These are phyloP conservation scores for Dispira simplex DNA, from an alignment of 192 early-diverging fungal genomes.

Conservation along the genomic window DNA sequence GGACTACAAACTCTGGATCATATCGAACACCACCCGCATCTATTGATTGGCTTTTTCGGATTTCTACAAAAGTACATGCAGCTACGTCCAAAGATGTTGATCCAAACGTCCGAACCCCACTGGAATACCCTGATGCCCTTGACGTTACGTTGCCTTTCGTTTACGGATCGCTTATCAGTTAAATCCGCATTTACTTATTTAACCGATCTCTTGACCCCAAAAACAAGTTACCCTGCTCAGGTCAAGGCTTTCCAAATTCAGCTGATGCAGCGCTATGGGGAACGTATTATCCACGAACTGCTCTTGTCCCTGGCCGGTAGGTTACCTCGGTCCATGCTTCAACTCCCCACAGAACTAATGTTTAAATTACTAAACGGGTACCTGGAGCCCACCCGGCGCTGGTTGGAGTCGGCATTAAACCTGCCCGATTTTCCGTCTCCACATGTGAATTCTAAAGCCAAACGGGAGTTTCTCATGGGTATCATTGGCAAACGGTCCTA, in stretches of 20 bases:
- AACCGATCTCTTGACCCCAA: not conserved
- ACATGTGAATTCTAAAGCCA: conserved; percentile 24
- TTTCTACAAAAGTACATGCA: not conserved
- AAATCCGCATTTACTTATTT: not conserved
- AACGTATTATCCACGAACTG: not conserved
- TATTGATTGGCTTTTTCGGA: conserved; percentile 1
- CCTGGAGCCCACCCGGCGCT: conserved; percentile 22
- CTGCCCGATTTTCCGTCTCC: conserved; percentile 35
- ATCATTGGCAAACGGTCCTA: conserved; percentile 29
- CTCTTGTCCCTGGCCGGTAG: conserved; percentile 31
- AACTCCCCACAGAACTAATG: conserved; percentile 31
- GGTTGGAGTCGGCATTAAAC: conserved; percentile 25
- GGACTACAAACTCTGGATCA: not conserved
- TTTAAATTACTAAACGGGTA: conserved; percentile 28
- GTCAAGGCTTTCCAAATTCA: not conserved
- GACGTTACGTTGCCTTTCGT: not conserved
- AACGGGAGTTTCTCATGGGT: conserved; percentile 32
- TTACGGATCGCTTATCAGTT: not conserved
- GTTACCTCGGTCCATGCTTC: conserved; percentile 31
- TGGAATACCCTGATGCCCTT: not conserved
- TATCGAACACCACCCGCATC: not conserved
- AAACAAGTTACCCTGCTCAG: not conserved
- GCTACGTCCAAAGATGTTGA: not conserved
- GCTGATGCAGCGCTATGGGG: not conserved
- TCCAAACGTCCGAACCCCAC: not conserved